phyloP scores from a whole-genome alignment of 148 eudicot genomes.

The Camellia japonica region DNA sequence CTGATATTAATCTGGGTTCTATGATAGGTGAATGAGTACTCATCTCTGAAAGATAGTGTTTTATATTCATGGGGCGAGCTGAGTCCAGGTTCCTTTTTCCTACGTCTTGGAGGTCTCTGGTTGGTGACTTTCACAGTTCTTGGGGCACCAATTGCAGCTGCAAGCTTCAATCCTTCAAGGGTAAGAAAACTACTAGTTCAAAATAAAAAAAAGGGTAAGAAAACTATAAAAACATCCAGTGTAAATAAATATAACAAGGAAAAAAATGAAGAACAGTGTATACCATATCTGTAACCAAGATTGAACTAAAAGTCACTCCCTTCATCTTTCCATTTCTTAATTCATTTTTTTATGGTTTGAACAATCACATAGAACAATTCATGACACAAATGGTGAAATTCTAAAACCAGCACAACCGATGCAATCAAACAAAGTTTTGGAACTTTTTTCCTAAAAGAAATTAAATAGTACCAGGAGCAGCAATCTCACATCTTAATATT shows the following conservation, averaged over 20 bases:
- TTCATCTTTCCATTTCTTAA: neutral
- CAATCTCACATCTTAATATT: neutral
- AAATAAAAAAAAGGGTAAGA: constrained; percentile 40
- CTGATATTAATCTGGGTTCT: constrained; percentile 9
- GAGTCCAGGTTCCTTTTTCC: constrained; percentile 66
- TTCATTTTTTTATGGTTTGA: neutral
- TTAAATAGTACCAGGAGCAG: neutral
- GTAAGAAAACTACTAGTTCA: constrained; percentile 27
- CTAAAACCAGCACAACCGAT: neutral
- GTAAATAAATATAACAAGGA: neutral
- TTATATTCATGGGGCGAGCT: constrained; percentile 97
- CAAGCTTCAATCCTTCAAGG: constrained; percentile 95
- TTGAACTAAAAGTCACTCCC: neutral
- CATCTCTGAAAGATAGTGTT: constrained; percentile 72
- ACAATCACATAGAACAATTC: neutral
- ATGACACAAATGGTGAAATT: neutral
- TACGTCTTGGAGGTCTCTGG: constrained; percentile 93
- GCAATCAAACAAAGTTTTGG: neutral
- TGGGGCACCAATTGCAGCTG: constrained; percentile 89
- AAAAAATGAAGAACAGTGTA: too few relatives aligned
- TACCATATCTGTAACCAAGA: neutral
- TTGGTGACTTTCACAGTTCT: constrained; percentile 71
- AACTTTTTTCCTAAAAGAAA: neutral
- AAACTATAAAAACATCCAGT: neutral
- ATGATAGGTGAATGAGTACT: constrained; percentile 85